Base-by-base conservation (phyloP, 148 eudicot genomes). In the Nepenthes gracilis region DNA sequence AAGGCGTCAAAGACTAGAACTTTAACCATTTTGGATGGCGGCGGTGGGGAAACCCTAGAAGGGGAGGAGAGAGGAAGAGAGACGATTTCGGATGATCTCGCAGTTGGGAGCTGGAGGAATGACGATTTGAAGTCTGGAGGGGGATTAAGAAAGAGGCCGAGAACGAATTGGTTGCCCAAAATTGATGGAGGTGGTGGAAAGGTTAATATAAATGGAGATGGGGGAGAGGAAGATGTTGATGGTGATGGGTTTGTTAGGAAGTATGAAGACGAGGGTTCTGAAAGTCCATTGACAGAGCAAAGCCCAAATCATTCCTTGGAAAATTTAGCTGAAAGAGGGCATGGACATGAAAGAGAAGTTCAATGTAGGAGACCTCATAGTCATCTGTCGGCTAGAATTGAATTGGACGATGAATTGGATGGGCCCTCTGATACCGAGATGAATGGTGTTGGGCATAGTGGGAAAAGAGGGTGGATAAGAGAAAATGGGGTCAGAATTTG, bases 401-500 rank as follows among this genome's bases (percentile, higher is more conserved):
- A 35, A 35, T 33, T 60, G 59, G 8, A 53, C 47, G 23, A 23
- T 23, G 79, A 77, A 23, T 58, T 73, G 40, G 80, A 77, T 37
- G 81, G 67, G 9, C 74, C 69, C 0, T 72, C 67, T 5, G 81
- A 75, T 60, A 66, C 63, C 1, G 71, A 63, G 7, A 60, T 51
- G 35, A 62, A 73, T 61, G 60, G 74, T 75, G 64, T 67, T 9
- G 62, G 67, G 36, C 61, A 65, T 11, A 65, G 58, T 57, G 70
- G 23, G n/a, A 70, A 65, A 35, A 23, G 23, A 23, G 49, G 58
- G 35, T 55, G 36, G 55, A 75, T 75, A 15, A 56, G 78, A 50
- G 60, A 64, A 4, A 70, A 81, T 60, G 86, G 83, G 40, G 83
- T 86, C 33, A 78, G 75, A 72, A 76, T 63, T 66, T 83, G 93